Conservation (phyloP, 2,329 filamentous ascomycete genomes). For the Phialemonium atrogriseum region DNA sequence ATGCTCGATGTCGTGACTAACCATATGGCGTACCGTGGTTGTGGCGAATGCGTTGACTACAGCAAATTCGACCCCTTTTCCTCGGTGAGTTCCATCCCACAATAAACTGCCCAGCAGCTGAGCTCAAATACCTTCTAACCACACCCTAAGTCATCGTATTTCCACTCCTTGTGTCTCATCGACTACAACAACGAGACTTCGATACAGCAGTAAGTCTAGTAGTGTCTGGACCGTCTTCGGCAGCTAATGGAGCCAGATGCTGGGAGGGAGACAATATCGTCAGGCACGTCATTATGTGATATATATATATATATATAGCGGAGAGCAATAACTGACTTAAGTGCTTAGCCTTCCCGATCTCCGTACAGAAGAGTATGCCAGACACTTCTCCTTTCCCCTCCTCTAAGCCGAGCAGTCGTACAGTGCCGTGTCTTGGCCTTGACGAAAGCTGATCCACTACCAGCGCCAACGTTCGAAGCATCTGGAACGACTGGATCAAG, state of each 20-base stretch:
- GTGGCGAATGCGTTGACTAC: conserved; percentile 42
- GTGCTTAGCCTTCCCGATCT: conserved; percentile 44
- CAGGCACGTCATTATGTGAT: conserved; percentile 6
- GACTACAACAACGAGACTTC: conserved; percentile 38
- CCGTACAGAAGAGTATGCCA: conserved; percentile 34
- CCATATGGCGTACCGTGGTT: conserved; percentile 45
- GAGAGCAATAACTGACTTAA: no score
- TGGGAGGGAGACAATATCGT: conserved; percentile 40
- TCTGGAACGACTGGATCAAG: conserved; percentile 16
- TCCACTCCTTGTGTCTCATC: conserved; percentile 44
- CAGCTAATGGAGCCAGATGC: conserved; percentile 23
- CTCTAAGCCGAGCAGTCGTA: no score
- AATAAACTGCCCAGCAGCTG: neutral
- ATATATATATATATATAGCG: no score
- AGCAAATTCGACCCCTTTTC: conserved; percentile 46
- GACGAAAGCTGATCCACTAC: neutral
- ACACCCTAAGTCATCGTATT: conserved; percentile 39
- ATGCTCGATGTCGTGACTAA: conserved; percentile 55
- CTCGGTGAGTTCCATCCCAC: conserved; percentile 15
- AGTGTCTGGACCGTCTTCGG: neutral
- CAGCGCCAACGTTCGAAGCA: conserved; percentile 9
- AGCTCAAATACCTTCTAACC: no score
- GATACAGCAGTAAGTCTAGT: conserved; percentile 13
- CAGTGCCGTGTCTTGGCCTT: neutral
- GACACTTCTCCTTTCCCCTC: no score